A percentile compares a stretch with the other conserved stretches of the same genome.
phyloP scores from a whole-genome alignment of 305 asterid genomes.

The Plantago coronopus region DNA sequence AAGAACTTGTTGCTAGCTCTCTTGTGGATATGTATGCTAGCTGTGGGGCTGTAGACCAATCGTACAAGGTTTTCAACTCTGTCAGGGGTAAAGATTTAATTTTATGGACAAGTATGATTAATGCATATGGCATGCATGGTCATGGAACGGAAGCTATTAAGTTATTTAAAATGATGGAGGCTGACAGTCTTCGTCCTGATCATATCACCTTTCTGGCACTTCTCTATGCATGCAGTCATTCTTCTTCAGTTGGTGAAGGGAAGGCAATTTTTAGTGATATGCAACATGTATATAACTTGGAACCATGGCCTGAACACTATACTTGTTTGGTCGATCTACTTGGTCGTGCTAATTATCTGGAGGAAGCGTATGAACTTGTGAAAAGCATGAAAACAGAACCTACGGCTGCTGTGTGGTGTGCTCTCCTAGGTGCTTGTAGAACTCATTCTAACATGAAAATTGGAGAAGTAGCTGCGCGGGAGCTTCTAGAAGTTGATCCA shows the following conservation, averaged over 20 bases:
- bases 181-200: constrained; percentile 48
- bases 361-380: constrained; percentile 57
- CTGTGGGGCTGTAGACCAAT: constrained; percentile 63
- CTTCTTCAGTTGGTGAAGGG: constrained; percentile 67
- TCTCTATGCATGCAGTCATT: constrained; percentile 81
- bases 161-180: constrained; percentile 50
- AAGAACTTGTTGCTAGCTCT: constrained; percentile 57
- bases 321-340: constrained; percentile 77
- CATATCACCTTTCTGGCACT: constrained; percentile 62
- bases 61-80: constrained; percentile 46
- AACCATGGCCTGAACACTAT: constrained; percentile 87
- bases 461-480: constrained; percentile 68
- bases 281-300: constrained; percentile 47
- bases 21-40: constrained; percentile 75
- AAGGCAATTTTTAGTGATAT: constrained; percentile 40
- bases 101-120: constrained; percentile 76
- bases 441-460: constrained; percentile 57
- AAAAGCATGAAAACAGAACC: constrained; percentile 51
- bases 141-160: constrained; percentile 47
- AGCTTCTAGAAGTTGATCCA: constrained; percentile 73
- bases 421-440: constrained; percentile 72
- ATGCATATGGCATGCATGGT: constrained; percentile 84
- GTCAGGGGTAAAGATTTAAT: constrained; percentile 42
- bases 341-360: constrained; percentile 74
- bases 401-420: constrained; percentile 68